phyloP scores from a whole-genome alignment of 768 basidiomycete genomes.

The Fistulinella prunicolor region DNA sequence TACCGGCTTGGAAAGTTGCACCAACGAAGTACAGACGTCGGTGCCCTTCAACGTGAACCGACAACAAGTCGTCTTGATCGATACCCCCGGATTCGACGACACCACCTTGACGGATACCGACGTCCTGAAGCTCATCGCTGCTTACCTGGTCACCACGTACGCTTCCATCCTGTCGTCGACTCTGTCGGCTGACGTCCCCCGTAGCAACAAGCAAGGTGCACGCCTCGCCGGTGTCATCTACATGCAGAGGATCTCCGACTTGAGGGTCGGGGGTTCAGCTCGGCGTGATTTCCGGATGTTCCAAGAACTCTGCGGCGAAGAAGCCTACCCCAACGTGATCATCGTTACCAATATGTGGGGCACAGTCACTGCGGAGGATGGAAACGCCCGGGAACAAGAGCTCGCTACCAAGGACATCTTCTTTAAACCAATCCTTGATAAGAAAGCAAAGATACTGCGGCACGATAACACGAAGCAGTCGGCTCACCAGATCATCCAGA shows the following conservation, averaged over 20 bases:
- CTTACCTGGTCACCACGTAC: constrained; percentile 32
- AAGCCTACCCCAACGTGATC: constrained; percentile 47
- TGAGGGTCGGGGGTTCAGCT: constrained; percentile 47
- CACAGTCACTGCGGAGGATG: constrained; percentile 35
- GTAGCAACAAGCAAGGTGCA: constrained; percentile 34
- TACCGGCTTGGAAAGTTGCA: constrained; percentile 36
- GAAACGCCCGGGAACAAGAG: constrained; percentile 43
- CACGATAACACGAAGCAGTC: constrained; percentile 43
- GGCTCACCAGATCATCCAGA: constrained; percentile 43
- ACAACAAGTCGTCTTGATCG: constrained; percentile 46
- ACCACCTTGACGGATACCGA: constrained; percentile 48
- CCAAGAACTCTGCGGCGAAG: constrained; percentile 50
- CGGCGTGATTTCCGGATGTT: constrained; percentile 51
- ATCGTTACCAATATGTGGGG: constrained; percentile 57
- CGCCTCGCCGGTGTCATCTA: constrained; percentile 50
- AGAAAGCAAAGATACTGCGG: constrained; percentile 42
- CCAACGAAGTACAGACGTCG: constrained; percentile 32
- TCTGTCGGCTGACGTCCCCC: constrained; percentile 11
- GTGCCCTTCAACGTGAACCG: constrained; percentile 27
- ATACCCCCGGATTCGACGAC: constrained; percentile 65
- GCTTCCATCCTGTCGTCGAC: neutral
- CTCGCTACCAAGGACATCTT: constrained; percentile 40
- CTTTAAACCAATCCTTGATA: constrained; percentile 49
- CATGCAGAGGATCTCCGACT: constrained; percentile 50
- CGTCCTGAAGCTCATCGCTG: constrained; percentile 50